Conservation (phyloP, 1,284 basidiomycete genomes). For the Heterobasidion parviporum region DNA sequence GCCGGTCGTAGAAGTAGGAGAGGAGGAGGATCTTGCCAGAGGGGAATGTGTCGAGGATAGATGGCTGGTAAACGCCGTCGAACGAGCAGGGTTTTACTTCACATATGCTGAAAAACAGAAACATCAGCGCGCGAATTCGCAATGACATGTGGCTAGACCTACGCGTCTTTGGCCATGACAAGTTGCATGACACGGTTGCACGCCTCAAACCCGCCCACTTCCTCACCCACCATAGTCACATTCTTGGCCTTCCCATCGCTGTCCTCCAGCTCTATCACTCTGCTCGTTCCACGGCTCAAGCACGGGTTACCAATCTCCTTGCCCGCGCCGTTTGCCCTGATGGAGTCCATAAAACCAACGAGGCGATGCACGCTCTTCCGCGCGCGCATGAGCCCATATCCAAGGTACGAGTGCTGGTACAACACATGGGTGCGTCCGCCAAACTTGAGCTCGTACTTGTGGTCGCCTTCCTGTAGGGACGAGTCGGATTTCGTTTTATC, state of each 20-base stretch:
- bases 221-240: conserved; percentile 78
- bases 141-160: conserved; percentile 27
- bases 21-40: conserved; percentile 75
- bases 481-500: conserved; percentile 32
- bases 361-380: conserved; percentile 82
- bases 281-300: conserved; percentile 59
- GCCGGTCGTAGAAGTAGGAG: conserved; percentile 97
- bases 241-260: conserved; percentile 39
- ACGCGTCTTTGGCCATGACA: conserved; percentile 95
- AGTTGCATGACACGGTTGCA: conserved; percentile 84
- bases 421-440: conserved; percentile 65
- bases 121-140: conserved; percentile 7
- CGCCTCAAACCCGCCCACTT: conserved; percentile 77
- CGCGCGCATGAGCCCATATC: conserved; percentile 93
- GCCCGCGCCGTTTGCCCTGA: conserved; percentile 24
- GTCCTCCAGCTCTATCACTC: conserved; percentile 64
- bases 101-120: conserved; percentile 54
- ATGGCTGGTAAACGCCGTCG: conserved; percentile 95
- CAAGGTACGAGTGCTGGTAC: conserved; percentile 95
- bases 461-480: conserved; percentile 77
- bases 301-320: conserved; percentile 66
- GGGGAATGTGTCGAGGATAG: conserved; percentile 85
- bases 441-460: conserved; percentile 85
- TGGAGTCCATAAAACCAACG: conserved; percentile 77
- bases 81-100: conserved; percentile 91